These are phyloP conservation scores for Macadamia integrifolia DNA, from an alignment of 164 flowering plant species.

Conservation along the genomic window DNA sequence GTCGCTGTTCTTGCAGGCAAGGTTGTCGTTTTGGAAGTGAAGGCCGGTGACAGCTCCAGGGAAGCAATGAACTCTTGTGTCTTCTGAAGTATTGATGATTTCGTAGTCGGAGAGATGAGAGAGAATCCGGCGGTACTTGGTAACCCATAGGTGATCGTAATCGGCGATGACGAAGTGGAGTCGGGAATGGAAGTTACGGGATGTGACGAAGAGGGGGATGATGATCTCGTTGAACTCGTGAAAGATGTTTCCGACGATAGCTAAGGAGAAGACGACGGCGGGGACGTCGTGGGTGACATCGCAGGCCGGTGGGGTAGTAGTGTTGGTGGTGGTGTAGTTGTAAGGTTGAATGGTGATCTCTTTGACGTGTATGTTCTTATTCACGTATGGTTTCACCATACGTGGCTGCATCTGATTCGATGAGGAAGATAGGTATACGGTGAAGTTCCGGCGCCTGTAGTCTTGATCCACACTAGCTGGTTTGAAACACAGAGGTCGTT, in stretches of 20 bases:
- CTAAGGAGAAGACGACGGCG: conserved; percentile 42
- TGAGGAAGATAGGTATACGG: too few relatives aligned
- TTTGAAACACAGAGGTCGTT: too few relatives aligned
- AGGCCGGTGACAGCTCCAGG: conserved; percentile 39
- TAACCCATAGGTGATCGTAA: conserved; percentile 20
- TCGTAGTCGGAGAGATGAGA: conserved; percentile 24
- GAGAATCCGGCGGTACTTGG: conserved; percentile 26
- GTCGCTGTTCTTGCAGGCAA: conserved; percentile 22
- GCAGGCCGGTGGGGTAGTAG: conserved; percentile 21
- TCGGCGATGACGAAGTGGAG: conserved; percentile 31
- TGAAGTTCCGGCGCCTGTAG: too few relatives aligned
- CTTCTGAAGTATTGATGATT: conserved; percentile 21
- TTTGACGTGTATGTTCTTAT: too few relatives aligned
- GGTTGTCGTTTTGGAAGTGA: conserved; percentile 19
- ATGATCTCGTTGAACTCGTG: conserved; percentile 44
- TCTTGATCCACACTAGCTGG: too few relatives aligned
- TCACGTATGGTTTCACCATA: too few relatives aligned
- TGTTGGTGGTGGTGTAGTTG: too few relatives aligned
- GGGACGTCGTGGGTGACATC: conserved; percentile 31
- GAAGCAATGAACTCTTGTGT: conserved; percentile 36
- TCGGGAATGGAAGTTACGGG: conserved; percentile 23
- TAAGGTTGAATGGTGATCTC: too few relatives aligned
- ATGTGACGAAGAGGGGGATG: conserved; percentile 46
- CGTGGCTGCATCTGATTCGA: too few relatives aligned
- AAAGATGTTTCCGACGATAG: conserved; percentile 33